phyloP scores from a whole-genome alignment of 2,329 filamentous ascomycete genomes.

The Colletotrichum navitas region DNA sequence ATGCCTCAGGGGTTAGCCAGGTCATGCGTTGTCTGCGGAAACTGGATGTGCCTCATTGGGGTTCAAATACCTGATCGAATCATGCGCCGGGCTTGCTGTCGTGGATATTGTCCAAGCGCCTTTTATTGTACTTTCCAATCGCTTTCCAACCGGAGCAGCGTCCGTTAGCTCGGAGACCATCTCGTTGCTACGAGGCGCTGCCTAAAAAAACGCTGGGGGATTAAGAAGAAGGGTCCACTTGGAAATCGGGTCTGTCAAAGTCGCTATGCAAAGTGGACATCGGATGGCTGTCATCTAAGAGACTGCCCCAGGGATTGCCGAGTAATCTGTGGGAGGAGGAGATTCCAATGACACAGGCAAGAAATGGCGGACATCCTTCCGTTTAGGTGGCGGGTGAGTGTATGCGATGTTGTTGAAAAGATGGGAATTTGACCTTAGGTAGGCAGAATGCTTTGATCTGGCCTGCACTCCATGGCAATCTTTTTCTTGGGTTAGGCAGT shows the following conservation, averaged over 20 bases:
- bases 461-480: neutral
- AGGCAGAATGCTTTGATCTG: neutral
- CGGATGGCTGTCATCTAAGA: neutral
- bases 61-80: neutral
- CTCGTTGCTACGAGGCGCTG: slow-evolving; percentile 20
- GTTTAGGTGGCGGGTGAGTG: neutral
- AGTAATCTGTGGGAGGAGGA: neutral
- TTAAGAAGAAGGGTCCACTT: neutral
- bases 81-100: neutral
- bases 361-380: neutral
- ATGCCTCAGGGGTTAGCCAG: slow-evolving; percentile 32
- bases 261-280: neutral
- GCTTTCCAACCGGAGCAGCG: slow-evolving; percentile 30
- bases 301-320: neutral
- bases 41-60: slow-evolving; percentile 7
- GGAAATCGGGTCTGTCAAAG: neutral
- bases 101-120: slow-evolving; percentile 2
- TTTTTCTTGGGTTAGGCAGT: neutral
- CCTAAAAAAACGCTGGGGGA: neutral
- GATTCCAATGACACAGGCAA: neutral
- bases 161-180: slow-evolving; percentile 32
- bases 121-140: neutral
- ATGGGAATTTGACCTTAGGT: neutral
- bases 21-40: slow-evolving; percentile 34
- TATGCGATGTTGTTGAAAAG: neutral